Evolutionary conservation across 2,329 filamentous ascomycete genomes (phyloP).

Genomic region (Apiospora pterosperma): DNA sequence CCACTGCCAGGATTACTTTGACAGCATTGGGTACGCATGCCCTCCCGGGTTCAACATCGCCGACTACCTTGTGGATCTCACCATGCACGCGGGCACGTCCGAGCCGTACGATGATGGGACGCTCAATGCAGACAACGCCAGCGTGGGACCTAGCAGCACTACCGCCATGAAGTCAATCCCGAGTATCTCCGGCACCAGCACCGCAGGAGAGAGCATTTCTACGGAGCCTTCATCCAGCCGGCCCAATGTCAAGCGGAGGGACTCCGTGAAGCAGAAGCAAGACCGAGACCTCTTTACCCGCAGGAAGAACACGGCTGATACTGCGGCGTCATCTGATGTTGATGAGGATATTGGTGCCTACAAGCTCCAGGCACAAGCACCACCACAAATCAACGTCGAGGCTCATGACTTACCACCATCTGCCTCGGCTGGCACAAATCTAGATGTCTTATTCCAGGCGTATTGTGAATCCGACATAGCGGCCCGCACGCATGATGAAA

Average conservation of each 20-base stretch:
- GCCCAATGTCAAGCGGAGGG: slow-evolving; percentile 66
- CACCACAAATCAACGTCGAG: slow-evolving; percentile 61
- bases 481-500: slow-evolving; percentile 70
- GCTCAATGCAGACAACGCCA: slow-evolving; percentile 53
- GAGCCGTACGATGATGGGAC: slow-evolving; percentile 45
- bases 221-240: slow-evolving; percentile 59
- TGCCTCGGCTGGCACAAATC: slow-evolving; percentile 66
- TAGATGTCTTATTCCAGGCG: slow-evolving; percentile 75
- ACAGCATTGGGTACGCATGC: slow-evolving; percentile 86
- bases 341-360: slow-evolving; percentile 50
- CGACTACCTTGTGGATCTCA: slow-evolving; percentile 94
- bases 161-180: slow-evolving; percentile 86
- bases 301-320: slow-evolving; percentile 60
- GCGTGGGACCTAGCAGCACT: slow-evolving; percentile 80
- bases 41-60: slow-evolving; percentile 98
- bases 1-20: slow-evolving; percentile 89
- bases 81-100: slow-evolving; percentile 83
- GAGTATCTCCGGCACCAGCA: slow-evolving; percentile 74
- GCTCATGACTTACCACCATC: slow-evolving; percentile 58
- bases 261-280: slow-evolving; percentile 82
- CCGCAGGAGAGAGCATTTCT: slow-evolving; percentile 60
- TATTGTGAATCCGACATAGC: slow-evolving; percentile 80
- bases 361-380: slow-evolving; percentile 48
- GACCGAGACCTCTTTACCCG: slow-evolving; percentile 88
- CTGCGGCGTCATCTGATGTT: slow-evolving; percentile 58